A percentile compares a stretch with the other conserved stretches of the same genome.
These are phyloP conservation scores for Penicillium frequentans DNA, from an alignment of 2,329 filamentous ascomycete species.

Conservation along the genomic window DNA sequence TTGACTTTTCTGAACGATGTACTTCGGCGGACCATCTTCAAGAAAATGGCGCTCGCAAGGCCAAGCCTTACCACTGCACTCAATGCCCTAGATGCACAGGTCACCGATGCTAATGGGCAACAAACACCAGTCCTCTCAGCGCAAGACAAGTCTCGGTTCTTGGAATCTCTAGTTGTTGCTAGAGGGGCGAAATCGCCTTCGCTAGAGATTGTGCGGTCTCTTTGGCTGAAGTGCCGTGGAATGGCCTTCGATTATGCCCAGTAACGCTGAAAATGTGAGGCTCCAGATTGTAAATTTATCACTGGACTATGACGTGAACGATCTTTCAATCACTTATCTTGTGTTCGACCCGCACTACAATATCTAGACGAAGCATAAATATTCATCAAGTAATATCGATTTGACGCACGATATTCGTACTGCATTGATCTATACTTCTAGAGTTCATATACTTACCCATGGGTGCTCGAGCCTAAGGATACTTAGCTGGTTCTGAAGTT, in stretches of 20 bases:
- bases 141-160: slow-evolving; percentile 43
- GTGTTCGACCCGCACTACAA: too few relatives aligned
- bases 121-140: slow-evolving; percentile 26
- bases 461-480: too few relatives aligned
- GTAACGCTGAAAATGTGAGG: background rate
- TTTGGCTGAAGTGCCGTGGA: slow-evolving; percentile 48
- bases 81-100: slow-evolving; percentile 26
- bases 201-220: slow-evolving; percentile 39
- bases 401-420: too few relatives aligned
- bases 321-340: too few relatives aligned
- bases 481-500: too few relatives aligned
- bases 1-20: slow-evolving; percentile 43
- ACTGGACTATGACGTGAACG: background rate
- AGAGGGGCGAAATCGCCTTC: slow-evolving; percentile 40
- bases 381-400: too few relatives aligned
- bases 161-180: slow-evolving; percentile 40
- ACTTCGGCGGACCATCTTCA: slow-evolving; percentile 43
- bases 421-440: too few relatives aligned
- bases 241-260: slow-evolving; percentile 41
- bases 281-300: background rate
- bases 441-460: too few relatives aligned
- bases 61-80: slow-evolving; percentile 39
- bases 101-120: slow-evolving; percentile 18
- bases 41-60: slow-evolving; percentile 41
- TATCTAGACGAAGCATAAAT: too few relatives aligned